Conservation (phyloP, 2,329 filamentous ascomycete species). For the Calonectria crousiana region DNA sequence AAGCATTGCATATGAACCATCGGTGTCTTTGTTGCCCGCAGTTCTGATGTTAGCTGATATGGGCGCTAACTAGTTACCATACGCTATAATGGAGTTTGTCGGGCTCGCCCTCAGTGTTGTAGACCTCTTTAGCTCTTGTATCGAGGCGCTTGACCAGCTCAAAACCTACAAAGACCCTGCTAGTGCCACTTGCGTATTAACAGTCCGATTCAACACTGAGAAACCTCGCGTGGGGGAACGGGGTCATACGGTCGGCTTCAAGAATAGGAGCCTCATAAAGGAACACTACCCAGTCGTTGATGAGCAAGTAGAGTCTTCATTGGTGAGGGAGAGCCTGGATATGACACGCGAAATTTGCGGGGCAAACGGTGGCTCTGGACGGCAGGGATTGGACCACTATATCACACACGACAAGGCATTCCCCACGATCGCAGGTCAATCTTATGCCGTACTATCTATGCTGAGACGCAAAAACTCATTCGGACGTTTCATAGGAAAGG, state of each 20-base stretch:
- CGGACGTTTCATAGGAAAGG: background rate
- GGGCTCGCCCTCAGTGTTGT: background rate
- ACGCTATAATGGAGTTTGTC: background rate
- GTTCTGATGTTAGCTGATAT: background rate
- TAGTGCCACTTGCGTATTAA: background rate
- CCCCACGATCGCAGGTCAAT: background rate
- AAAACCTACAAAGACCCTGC: background rate
- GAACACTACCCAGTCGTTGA: background rate
- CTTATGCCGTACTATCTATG: background rate
- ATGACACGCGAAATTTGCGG: background rate
- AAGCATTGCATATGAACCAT: too few relatives aligned
- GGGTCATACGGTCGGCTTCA: background rate
- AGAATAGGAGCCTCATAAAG: background rate
- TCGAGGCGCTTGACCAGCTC: background rate
- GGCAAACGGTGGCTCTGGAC: background rate
- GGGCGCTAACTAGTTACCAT: too few relatives aligned
- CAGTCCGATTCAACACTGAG: background rate
- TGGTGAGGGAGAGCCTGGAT: background rate
- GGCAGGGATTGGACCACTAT: background rate
- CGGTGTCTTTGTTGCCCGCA: background rate
- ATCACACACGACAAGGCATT: background rate
- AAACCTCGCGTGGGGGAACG: background rate
- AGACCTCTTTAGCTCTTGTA: background rate
- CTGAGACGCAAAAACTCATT: background rate
- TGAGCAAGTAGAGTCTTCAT: background rate